A percentile compares a stretch with the other conserved stretches of the same genome.
These are phyloP conservation scores for Wickerhamomyces chambardii DNA, from an alignment of 805 yeast species.

Conservation along the genomic window DNA sequence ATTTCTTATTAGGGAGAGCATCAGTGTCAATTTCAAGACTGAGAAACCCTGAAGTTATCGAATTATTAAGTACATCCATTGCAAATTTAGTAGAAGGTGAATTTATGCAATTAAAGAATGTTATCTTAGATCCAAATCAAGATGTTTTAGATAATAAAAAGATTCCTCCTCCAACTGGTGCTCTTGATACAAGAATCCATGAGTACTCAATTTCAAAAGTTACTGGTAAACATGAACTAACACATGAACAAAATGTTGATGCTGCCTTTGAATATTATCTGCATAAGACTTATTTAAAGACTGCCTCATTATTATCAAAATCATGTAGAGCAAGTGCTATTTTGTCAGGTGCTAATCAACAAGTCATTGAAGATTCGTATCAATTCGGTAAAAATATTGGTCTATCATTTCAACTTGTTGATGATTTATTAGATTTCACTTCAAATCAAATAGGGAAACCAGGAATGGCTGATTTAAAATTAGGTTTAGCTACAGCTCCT, in stretches of 20 bases:
- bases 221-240: conserved; percentile 19
- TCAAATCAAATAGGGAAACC: conserved; percentile 88
- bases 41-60: conserved; percentile 96
- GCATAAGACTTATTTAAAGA: conserved; percentile 91
- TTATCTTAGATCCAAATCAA: conserved; percentile 52
- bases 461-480: conserved; percentile 86
- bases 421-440: conserved; percentile 90
- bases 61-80: conserved; percentile 88
- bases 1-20: conserved; percentile 90
- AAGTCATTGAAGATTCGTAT: conserved; percentile 77
- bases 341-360: conserved; percentile 71
- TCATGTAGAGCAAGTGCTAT: conserved; percentile 92
- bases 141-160: conserved; percentile 27
- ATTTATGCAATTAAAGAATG: conserved; percentile 95
- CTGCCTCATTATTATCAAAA: conserved; percentile 91
- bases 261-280: conserved; percentile 94
- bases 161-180: conserved; percentile 53
- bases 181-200: conserved; percentile 42
- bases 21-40: conserved; percentile 91
- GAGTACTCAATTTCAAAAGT: conserved; percentile 21
- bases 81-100: conserved; percentile 98
- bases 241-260: conserved; percentile 58
- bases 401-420: conserved; percentile 91
- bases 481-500: conserved; percentile 97
- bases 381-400: conserved; percentile 92